Evolutionary conservation across 1,284 basidiomycete species (phyloP).

Genomic region (Puccinia novopanici): DNA sequence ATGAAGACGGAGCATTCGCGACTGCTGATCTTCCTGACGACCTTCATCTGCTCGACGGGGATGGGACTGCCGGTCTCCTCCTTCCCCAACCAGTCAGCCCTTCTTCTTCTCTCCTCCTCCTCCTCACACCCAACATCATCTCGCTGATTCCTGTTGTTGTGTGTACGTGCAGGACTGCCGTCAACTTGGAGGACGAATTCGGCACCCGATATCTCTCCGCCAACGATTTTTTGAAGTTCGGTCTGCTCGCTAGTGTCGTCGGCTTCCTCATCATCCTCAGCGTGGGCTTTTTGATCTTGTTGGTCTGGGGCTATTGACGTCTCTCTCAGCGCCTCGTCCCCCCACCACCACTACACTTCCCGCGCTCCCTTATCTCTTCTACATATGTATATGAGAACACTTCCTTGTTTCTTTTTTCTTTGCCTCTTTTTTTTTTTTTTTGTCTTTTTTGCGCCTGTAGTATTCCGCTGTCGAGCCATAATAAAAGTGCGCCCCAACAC

Average conservation of each 20-base stretch:
- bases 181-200: slow-evolving; percentile 91
- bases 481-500: too few relatives aligned
- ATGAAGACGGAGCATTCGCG: slow-evolving; percentile 70
- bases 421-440: too few relatives aligned
- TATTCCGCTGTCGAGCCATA: too few relatives aligned
- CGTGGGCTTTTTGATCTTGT: slow-evolving; percentile 66
- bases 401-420: too few relatives aligned
- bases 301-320: slow-evolving; percentile 64
- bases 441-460: slow-evolving; percentile 68
- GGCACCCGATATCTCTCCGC: slow-evolving; percentile 68
- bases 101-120: too few relatives aligned
- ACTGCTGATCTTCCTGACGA: slow-evolving; percentile 83
- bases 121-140: slow-evolving; percentile 64
- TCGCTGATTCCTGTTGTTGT: slow-evolving; percentile 59
- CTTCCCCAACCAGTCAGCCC: slow-evolving; percentile 81
- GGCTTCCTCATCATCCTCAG: slow-evolving; percentile 66
- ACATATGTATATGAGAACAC: too few relatives aligned
- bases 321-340: too few relatives aligned
- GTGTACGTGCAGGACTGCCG: slow-evolving; percentile 56
- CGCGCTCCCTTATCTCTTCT: too few relatives aligned
- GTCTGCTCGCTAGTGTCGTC: slow-evolving; percentile 80
- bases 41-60: slow-evolving; percentile 86
- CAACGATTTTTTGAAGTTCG: slow-evolving; percentile 64
- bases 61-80: slow-evolving; percentile 99
- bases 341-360: too few relatives aligned